A percentile compares a stretch with the other conserved stretches of the same genome.
Conservation (phyloP, 306 rosid genomes). For the Cajanus cajan region DNA sequence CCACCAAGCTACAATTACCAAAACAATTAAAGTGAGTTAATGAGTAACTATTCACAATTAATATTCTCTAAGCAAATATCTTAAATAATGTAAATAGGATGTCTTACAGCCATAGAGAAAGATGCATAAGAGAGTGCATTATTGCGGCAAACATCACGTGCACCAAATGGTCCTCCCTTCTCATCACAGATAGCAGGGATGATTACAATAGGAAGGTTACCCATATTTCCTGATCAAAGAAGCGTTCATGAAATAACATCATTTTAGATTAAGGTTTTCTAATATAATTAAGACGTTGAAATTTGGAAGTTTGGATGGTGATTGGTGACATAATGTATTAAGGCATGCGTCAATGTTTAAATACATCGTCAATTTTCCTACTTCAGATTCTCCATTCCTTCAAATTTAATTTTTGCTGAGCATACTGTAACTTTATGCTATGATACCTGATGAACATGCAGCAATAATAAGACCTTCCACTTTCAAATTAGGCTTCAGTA, state of each 20-base stretch:
- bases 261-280: neutral
- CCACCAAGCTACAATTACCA: slow-evolving; percentile 69
- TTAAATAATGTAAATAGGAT: neutral
- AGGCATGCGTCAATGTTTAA: neutral
- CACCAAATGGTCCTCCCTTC: slow-evolving; percentile 78
- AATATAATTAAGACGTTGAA: neutral
- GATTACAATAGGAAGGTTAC: slow-evolving; percentile 73
- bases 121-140: slow-evolving; percentile 80
- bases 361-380: slow-evolving; percentile 12
- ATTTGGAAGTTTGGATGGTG: neutral
- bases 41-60: neutral
- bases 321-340: neutral
- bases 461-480: slow-evolving; percentile 84
- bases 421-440: neutral
- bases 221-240: slow-evolving; percentile 75
- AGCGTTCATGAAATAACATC: slow-evolving; percentile 2
- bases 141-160: slow-evolving; percentile 39
- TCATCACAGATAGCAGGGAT: slow-evolving; percentile 83
- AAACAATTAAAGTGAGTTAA: neutral
- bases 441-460: slow-evolving; percentile 68
- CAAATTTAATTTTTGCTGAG: neutral
- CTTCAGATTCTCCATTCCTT: neutral
- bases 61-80: neutral
- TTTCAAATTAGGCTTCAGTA: slow-evolving; percentile 67
- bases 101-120: slow-evolving; percentile 88